phyloP scores from a whole-genome alignment of 1,284 basidiomycete genomes.

The Polyporus tsugae region DNA sequence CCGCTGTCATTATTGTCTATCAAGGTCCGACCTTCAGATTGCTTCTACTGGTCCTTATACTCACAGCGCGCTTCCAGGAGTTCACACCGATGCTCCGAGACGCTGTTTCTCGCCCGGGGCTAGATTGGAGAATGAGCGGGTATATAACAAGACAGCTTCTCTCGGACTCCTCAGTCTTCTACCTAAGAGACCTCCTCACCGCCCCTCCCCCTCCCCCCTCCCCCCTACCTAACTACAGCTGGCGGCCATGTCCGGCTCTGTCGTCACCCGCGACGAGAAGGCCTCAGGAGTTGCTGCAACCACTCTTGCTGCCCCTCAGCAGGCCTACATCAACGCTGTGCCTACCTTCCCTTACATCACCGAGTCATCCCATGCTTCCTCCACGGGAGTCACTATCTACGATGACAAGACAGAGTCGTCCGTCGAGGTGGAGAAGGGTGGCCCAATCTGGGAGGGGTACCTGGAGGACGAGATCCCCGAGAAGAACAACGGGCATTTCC shows the following conservation, averaged over 20 bases:
- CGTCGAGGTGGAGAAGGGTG: slow-evolving; percentile 38
- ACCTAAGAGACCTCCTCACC: neutral
- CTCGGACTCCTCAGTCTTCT: slow-evolving; percentile 13
- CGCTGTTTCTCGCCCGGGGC: neutral
- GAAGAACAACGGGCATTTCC: slow-evolving; percentile 51
- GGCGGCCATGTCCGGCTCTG: neutral
- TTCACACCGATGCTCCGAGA: neutral
- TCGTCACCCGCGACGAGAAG: neutral
- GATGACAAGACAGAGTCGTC: slow-evolving; percentile 31
- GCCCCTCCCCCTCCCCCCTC: neutral
- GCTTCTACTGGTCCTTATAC: neutral
- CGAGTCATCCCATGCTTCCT: slow-evolving; percentile 17
- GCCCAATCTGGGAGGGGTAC: slow-evolving; percentile 56
- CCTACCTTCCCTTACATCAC: slow-evolving; percentile 21
- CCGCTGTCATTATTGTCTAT: neutral
- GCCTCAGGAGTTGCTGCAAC: neutral
- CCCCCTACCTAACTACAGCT: neutral
- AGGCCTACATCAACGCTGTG: slow-evolving; percentile 9
- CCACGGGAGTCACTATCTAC: slow-evolving; percentile 27
- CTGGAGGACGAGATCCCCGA: slow-evolving; percentile 56
- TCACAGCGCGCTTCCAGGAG: neutral
- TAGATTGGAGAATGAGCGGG: slow-evolving; percentile 1
- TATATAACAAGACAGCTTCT: slow-evolving; percentile 20
- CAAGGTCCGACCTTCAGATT: neutral
- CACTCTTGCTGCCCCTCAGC: neutral